Evolutionary conservation across 2,329 filamentous ascomycete genomes (phyloP), one percentile per base, ranked within the genome.

Genomic region (Plectosphaerella plurivora): DNA sequence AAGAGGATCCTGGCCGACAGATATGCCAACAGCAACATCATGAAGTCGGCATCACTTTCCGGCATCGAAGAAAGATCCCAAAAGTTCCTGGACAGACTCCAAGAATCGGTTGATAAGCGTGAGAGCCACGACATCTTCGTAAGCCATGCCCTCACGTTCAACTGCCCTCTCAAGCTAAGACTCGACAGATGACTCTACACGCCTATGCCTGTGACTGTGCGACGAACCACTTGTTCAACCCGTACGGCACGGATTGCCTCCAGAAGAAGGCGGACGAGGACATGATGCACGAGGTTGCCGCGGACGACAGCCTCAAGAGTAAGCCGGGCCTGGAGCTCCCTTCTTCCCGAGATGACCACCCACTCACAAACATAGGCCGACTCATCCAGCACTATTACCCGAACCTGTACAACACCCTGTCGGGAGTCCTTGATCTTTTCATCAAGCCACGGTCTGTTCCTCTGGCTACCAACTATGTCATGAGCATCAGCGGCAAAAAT

Each of bases 161-260:
- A 16, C 11, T 18, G 18, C n/a, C 4, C 6, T 9, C 6, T 5
- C n/a, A 20, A 20, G 6, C 6, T 44, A 12, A 44, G 18, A 12
- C 41, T 20, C 16, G 3, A 14, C 41, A 57, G 55, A 57, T 57
- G 55, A 53, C 54, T 11, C 70, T 88, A 2, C 86, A 89, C 56
- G 78, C 84, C 24, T 89, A 86, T 62, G 85, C 86, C 1, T 82
- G 87, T 50, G 86, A 89, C 61, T 87, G 85, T 59, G 78, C 83
- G 25, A 86, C 84, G 1, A 82, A 87, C 59, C 84, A 87, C 57
- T 73, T 89, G n/a, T 87, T 89, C 61, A 82, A 86, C 51, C 84
- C 84, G 0, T 75, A 82, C 53, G 85, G 84, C 2, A 80, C 82
- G 2, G 73, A 84, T 54, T 86, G 84, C 9, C 72, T 88, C 2